Evolutionary conservation across 306 rosid species (phyloP).

Genomic region (Neltuma alba): DNA sequence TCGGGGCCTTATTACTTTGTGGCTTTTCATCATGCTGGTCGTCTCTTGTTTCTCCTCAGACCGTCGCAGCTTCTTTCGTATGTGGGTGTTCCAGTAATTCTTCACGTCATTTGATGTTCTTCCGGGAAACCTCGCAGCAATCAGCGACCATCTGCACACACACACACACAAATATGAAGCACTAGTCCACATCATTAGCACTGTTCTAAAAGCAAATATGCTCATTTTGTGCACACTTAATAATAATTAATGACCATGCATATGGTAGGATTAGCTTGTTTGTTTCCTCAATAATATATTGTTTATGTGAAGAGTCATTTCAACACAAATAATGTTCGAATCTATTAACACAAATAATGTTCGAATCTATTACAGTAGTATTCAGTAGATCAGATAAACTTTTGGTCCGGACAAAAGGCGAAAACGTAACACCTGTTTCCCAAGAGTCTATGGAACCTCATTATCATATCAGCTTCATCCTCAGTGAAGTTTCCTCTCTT

Average conservation of each 20-base stretch:
- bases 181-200: no score
- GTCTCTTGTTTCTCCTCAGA: not conserved
- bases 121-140: conserved; percentile 43
- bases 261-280: no score
- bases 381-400: no score
- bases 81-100: conserved; percentile 34
- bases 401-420: not conserved
- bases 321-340: no score
- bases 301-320: no score
- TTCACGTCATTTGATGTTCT: conserved; percentile 45
- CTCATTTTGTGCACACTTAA: no score
- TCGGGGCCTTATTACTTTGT: conserved; percentile 22
- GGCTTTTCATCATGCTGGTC: not conserved
- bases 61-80: not conserved
- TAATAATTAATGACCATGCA: no score
- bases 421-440: conserved; percentile 32
- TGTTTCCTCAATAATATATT: no score
- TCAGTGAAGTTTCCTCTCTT: conserved; percentile 35
- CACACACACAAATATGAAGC: no score
- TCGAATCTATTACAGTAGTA: no score
- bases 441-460: conserved; percentile 36
- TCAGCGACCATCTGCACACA: conserved; percentile 40
- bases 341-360: no score
- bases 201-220: no score
- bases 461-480: conserved; percentile 41